Percentiles rank a stretch among this genome's conserved stretches.
phyloP scores from a whole-genome alignment of 78 protist genomes.

The Guillardia theta region DNA sequence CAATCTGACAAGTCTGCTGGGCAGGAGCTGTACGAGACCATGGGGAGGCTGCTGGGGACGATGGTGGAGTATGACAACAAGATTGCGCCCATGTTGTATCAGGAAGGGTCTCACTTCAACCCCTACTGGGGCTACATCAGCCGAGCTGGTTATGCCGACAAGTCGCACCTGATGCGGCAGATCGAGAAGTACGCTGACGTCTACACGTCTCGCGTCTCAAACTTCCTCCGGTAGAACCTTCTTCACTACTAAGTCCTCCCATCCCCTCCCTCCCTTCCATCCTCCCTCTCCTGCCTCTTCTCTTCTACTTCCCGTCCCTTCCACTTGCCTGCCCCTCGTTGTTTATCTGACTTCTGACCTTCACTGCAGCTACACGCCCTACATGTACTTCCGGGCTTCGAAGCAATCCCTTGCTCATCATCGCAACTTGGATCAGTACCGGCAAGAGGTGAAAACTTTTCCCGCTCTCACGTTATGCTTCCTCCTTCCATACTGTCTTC shows the following conservation, averaged over 20 bases:
- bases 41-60: not conserved
- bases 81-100: not conserved
- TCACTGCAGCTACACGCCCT: constrained; percentile 10
- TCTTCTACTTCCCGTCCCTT: too few species aligned
- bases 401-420: not conserved
- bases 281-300: too few species aligned
- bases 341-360: too few species aligned
- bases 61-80: constrained; percentile 11
- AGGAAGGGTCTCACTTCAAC: constrained; percentile 31
- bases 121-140: constrained; percentile 17
- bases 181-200: constrained; percentile 44
- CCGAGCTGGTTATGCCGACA: constrained; percentile 29
- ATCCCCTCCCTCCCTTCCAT: too few species aligned
- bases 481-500: not conserved
- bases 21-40: not conserved
- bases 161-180: constrained; percentile 44
- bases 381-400: not conserved
- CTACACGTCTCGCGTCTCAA: constrained; percentile 43
- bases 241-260: too few species aligned
- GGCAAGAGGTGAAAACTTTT: not conserved
- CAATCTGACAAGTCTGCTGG: not conserved
- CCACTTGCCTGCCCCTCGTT: too few species aligned
- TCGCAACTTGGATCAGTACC: not conserved
- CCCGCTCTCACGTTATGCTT: too few species aligned
- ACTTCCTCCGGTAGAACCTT: constrained; percentile 28